Evolutionary conservation across 169 alveolate species (phyloP).

Genomic region (Plasmodium cynomolgi): DNA sequence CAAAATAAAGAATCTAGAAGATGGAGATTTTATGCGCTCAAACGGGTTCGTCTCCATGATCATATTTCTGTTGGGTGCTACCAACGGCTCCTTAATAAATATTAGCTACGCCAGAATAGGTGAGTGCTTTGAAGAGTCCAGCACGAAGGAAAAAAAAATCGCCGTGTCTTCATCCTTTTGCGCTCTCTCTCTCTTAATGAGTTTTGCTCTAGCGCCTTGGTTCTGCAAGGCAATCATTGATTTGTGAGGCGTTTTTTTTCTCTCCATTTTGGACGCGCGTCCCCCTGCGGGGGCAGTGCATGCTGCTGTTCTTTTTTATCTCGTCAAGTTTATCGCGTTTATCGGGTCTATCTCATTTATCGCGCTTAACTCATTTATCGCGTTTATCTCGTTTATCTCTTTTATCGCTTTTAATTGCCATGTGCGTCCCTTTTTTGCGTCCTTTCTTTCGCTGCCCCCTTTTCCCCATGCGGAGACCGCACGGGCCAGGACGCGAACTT

Average conservation of each 20-base stretch:
- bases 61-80: conserved; percentile 20
- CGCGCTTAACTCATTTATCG: neutral
- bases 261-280: neutral
- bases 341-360: neutral
- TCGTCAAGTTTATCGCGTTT: neutral
- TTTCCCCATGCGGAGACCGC: neutral
- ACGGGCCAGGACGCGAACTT: neutral
- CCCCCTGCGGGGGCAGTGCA: neutral
- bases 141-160: conserved; percentile 17
- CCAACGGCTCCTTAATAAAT: conserved; percentile 32
- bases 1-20: conserved; percentile 12
- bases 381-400: no score
- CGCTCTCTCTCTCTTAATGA: conserved; percentile 29
- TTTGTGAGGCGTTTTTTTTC: neutral
- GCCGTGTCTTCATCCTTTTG: conserved; percentile 65
- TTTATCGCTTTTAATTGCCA: neutral
- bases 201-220: conserved; percentile 73
- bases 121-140: conserved; percentile 37
- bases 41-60: conserved; percentile 14
- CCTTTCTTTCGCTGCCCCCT: neutral
- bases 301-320: neutral
- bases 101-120: conserved; percentile 47
- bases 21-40: neutral
- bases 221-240: conserved; percentile 3
- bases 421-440: neutral